A percentile compares a stretch with the other conserved stretches of the same genome.
phyloP scores from a whole-genome alignment of 805 yeast species.

The Saturnispora zaruensis region DNA sequence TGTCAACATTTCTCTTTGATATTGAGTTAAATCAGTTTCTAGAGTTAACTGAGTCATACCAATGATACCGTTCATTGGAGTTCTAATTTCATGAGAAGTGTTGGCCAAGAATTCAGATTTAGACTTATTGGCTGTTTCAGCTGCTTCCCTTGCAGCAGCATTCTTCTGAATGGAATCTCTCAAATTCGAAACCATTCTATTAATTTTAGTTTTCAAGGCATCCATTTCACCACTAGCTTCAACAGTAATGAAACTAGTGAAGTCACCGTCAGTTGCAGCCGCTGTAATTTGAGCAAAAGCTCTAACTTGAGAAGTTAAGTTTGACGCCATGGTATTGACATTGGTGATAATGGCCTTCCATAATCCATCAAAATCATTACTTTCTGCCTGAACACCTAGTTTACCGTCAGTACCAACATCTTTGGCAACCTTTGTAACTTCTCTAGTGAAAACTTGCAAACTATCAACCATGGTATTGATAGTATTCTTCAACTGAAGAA shows the following conservation, averaged over 20 bases:
- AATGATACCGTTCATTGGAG: constrained; percentile 88
- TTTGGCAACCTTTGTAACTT: constrained; percentile 82
- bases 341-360: constrained; percentile 90
- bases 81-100: constrained; percentile 80
- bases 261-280: constrained; percentile 91
- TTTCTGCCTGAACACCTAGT: constrained; percentile 87
- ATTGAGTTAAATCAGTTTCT: constrained; percentile 83
- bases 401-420: constrained; percentile 93
- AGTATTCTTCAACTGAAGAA: constrained; percentile 74
- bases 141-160: constrained; percentile 91
- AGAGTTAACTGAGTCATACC: constrained; percentile 88
- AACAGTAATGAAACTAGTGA: constrained; percentile 81
- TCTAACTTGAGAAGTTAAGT: constrained; percentile 83
- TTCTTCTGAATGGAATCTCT: constrained; percentile 86
- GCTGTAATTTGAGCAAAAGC: constrained; percentile 92
- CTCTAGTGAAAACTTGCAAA: constrained; percentile 77
- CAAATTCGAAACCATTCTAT: constrained; percentile 79
- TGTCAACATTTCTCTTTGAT: constrained; percentile 84
- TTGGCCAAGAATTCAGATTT: constrained; percentile 87
- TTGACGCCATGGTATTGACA: constrained; percentile 92
- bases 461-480: constrained; percentile 92
- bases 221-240: constrained; percentile 92
- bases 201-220: constrained; percentile 52
- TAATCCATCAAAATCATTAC: constrained; percentile 79
- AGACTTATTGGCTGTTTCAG: constrained; percentile 82